These are phyloP conservation scores for Centella asiatica DNA, from an alignment of 129 eudicot species.

Conservation along the genomic window DNA sequence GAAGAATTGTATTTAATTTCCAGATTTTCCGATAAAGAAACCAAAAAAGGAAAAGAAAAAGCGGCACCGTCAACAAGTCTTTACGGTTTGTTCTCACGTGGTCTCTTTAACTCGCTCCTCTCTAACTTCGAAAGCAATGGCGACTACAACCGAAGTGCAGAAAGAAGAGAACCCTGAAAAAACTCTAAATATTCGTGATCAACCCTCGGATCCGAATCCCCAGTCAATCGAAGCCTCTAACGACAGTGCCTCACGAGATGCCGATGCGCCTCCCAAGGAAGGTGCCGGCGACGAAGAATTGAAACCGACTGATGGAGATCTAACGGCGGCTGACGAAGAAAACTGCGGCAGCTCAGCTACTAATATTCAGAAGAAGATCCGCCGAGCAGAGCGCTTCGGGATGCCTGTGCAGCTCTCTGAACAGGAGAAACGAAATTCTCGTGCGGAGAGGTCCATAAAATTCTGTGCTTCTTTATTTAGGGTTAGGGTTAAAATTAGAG, in stretches of 20 bases:
- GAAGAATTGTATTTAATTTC: no score
- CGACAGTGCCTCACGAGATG: constrained; percentile 17
- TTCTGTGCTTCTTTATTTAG: not conserved
- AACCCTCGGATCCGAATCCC: constrained; percentile 19
- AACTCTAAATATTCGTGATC: constrained; percentile 3
- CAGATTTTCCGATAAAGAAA: no score
- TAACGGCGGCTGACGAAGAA: constrained; percentile 11
- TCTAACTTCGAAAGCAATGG: no score
- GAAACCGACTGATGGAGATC: constrained; percentile 16
- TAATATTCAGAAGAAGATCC: constrained; percentile 64
- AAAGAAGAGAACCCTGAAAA: not conserved
- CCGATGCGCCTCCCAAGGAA: constrained; percentile 3
- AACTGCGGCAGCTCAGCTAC: constrained; percentile 20
- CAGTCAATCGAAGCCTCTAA: constrained; percentile 17
- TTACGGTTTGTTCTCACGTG: no score
- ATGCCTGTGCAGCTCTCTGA: constrained; percentile 78
- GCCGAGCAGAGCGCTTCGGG: constrained; percentile 90
- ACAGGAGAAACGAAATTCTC: constrained; percentile 75
- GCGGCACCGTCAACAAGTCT: no score
- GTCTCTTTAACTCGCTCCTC: no score
- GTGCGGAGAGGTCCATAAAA: constrained; percentile 72
- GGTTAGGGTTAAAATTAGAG: not conserved
- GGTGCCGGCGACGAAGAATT: constrained; percentile 27
- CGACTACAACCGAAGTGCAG: not conserved
- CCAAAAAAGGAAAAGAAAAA: no score